phyloP scores from a whole-genome alignment of 352 stramenopile genomes.

The Blastocystis sp. region DNA sequence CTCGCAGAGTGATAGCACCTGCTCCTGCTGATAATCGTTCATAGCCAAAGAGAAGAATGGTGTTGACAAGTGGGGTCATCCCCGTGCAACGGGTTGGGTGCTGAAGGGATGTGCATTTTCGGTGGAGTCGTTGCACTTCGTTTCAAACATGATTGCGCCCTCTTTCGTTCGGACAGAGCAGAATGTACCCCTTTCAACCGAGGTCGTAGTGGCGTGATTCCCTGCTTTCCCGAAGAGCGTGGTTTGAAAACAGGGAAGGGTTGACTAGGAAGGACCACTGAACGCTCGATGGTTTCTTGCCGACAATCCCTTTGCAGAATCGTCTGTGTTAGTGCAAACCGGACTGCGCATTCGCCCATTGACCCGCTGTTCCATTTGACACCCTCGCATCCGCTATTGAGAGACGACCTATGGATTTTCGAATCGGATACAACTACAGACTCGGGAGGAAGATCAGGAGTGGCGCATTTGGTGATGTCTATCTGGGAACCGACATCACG shows the following conservation, averaged over 20 bases:
- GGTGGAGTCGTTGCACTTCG: too few species aligned
- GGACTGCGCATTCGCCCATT: background rate
- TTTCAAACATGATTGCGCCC: too few species aligned
- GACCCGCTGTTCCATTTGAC: background rate
- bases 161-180: too few species aligned
- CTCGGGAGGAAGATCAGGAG: conserved; percentile 97
- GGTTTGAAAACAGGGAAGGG: background rate
- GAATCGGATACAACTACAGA: conserved; percentile 99
- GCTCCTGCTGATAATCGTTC: conserved; percentile 50
- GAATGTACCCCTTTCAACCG: too few species aligned
- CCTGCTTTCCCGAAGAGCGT: too few species aligned
- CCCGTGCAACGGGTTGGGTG: too few species aligned
- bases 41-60: too few species aligned
- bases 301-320: background rate
- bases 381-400: too few species aligned
- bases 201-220: too few species aligned
- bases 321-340: too few species aligned
- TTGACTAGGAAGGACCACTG: background rate
- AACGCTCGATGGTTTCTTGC: background rate
- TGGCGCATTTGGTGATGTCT: conserved; percentile 99
- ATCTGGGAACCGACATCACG: conserved; percentile 94
- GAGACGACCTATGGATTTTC: conserved; percentile 83
- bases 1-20: conserved; percentile 14
- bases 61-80: too few species aligned
- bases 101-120: too few species aligned